Percentiles rank a stretch among this genome's conserved stretches.
Evolutionary conservation across 805 yeast genomes (phyloP).

Genomic region (Kazachstania viticola): DNA sequence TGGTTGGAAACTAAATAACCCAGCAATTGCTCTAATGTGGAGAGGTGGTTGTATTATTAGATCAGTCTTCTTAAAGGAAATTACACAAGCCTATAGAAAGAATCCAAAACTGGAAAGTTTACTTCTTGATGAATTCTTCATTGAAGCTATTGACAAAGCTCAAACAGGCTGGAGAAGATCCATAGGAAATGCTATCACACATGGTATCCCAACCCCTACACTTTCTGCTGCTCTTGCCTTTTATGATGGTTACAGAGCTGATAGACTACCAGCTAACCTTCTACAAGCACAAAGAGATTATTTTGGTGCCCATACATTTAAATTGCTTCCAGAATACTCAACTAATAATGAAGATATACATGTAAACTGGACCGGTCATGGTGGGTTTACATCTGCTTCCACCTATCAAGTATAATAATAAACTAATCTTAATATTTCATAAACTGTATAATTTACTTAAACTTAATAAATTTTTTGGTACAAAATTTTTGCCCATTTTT

Average conservation of each 20-base stretch:
- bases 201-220: conserved; percentile 97
- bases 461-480: too few relatives aligned
- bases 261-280: conserved; percentile 89
- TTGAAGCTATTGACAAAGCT: conserved; percentile 82
- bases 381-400: conserved; percentile 94
- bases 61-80: conserved; percentile 95
- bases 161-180: conserved; percentile 93
- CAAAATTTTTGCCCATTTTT: too few relatives aligned
- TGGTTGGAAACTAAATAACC: conserved; percentile 95
- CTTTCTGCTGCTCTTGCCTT: conserved; percentile 92
- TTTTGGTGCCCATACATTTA: conserved; percentile 99
- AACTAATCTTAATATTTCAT: too few relatives aligned
- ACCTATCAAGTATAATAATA: conserved; percentile 71
- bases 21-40: conserved; percentile 99
- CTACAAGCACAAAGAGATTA: conserved; percentile 99
- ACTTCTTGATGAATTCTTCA: conserved; percentile 91
- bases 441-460: too few relatives aligned
- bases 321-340: conserved; percentile 79
- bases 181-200: conserved; percentile 60
- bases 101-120: conserved; percentile 89
- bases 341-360: conserved; percentile 69
- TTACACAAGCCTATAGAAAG: conserved; percentile 90
- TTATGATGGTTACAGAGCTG: conserved; percentile 98
- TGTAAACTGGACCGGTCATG: conserved; percentile 98
- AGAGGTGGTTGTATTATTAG: conserved; percentile 99